Base-by-base conservation (phyloP, 768 basidiomycete genomes). In the Myochromella boudieri region DNA sequence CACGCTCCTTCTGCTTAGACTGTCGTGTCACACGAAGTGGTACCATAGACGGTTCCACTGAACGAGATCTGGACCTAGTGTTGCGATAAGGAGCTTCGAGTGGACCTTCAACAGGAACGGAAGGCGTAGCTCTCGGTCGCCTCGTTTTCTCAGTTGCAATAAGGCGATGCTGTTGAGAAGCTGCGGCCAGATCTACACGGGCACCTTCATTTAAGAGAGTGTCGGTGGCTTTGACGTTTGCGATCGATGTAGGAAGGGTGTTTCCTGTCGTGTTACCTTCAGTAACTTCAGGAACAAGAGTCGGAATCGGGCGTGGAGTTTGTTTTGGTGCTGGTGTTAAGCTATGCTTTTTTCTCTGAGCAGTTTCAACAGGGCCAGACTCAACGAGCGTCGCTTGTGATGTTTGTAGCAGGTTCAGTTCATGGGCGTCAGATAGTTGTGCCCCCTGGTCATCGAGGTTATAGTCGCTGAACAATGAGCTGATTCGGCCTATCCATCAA, bases 1-100 rank as follows among this genome's bases (percentile, higher is more conserved):
- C n/a, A 37, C 15, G 43, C 20, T 24, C 29, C 26, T 53, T 51
- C 15, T 22, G 25, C 40, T 37, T 17, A 5, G 6, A 27, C 24
- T 18, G 37, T 28, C 29, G 14, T 24, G 27, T 20, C 11, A 32
- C 9, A 1, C 22, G 46, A 24, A 48, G 39, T 36, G 49, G 54
- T 26, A 27, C 24, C 2, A 24, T 36, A 28, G 51, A 27, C 27
- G 66, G 65, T 33, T 67, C 64, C 12, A 67, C 59, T 8, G 66
- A 65, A 18, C 58, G 62, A 21, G 68, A 67, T 14, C 64, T 49
- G 0, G 67, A 63, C 17, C 71, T 60, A 2, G 68, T 68, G 49
- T 68, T 67, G 28, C 58, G 56, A 50, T 61, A 67, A 8, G 69
- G 66, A 33, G 65, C 56, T 37, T 56, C 54, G 12, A 15, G 10